Evolutionary conservation across 2,329 filamentous ascomycete species (phyloP).

Genomic region (Neocatenulostroma microsporum): DNA sequence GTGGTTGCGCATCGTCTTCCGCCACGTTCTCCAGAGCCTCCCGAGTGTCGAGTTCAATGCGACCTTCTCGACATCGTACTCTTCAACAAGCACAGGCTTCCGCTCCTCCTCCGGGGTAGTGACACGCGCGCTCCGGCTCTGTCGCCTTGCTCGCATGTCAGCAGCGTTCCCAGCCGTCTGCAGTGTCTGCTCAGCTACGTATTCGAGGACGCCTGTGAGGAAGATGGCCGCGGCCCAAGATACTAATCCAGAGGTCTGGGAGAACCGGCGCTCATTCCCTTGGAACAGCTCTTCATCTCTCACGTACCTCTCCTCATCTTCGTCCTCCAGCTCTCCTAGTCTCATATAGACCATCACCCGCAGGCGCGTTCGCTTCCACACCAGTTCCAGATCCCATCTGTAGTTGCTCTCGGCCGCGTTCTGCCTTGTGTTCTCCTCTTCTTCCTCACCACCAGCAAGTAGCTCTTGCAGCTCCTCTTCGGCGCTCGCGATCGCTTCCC

Average conservation of each 20-base stretch:
- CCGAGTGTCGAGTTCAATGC: constrained; percentile 84
- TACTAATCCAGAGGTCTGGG: constrained; percentile 44
- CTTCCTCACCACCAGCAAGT: constrained; percentile 68
- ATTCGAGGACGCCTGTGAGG: constrained; percentile 87
- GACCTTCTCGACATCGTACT: constrained; percentile 85
- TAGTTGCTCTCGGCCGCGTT: constrained; percentile 30
- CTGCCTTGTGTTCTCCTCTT: constrained; percentile 37
- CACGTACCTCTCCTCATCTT: constrained; percentile 86
- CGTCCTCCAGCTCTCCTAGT: constrained; percentile 92
- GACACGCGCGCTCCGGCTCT: constrained; percentile 27
- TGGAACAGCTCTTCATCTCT: constrained; percentile 66
- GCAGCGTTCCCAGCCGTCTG: constrained; percentile 82
- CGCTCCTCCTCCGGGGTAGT: constrained; percentile 6
- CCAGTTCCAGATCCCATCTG: constrained; percentile 82
- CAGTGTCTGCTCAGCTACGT: constrained; percentile 83
- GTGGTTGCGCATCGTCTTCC: constrained; percentile 63
- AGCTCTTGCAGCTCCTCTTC: constrained; percentile 86
- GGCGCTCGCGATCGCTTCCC: constrained; percentile 71
- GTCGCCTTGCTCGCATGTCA: constrained; percentile 51
- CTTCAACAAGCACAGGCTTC: constrained; percentile 63
- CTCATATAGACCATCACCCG: constrained; percentile 98
- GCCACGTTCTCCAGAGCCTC: constrained; percentile 89
- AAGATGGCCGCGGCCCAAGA: constrained; percentile 93
- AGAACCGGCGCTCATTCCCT: constrained; percentile 50
- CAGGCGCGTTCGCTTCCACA: constrained; percentile 88